Evolutionary conservation across 1,284 basidiomycete genomes (phyloP), one percentile per base, ranked within the genome.

Genomic region (Leccinum ambiguum): DNA sequence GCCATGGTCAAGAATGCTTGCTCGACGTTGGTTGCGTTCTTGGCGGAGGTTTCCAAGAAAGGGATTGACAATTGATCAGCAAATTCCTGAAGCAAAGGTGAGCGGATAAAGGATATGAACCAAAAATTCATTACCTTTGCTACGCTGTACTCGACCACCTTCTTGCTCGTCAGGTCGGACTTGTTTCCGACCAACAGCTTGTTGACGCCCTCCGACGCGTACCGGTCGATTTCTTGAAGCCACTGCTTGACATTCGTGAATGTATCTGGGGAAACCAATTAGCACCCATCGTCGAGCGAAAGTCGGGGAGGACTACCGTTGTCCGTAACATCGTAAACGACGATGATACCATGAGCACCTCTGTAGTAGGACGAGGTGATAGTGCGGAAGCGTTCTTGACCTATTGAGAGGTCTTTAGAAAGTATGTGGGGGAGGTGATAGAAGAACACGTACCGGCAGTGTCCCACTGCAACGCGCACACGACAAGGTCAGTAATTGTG

Each of bases 1-100:
- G 97, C 97, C 90, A 99, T 95, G 66, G 95, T 97, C 86, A 99
- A 89, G 89, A 99, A 99, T 18, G 97, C 97, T 78, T 99, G 96
- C 79, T 99, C 97, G 69, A 99, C 97, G 75, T 98, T 98, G 68
- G 95, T 94, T 62, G 97, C 95, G 74, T 95, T 95, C 92, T 99
- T 99, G 63, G 97, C 97, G 14, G 96, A 98, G 16, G 97, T 99
- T 84, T 99, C 97, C 75, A 99, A 86, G 92, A 98, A 99, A 39
- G 94, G 92, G 70, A 99, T 96, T 72, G 86, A 86, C 66, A 99
- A 84, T 77, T 98, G 95, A 77, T 98, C 94, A 62, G 97, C 95
- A 72, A 99, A 96, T 83, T 97, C 95, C 90, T 95, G 53, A 3
- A 26, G 13, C 61, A 65, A 67, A 11, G 53, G 63, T 65, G 60